phyloP scores from a whole-genome alignment of 306 rosid genomes.

The Ziziphus jujuba region DNA sequence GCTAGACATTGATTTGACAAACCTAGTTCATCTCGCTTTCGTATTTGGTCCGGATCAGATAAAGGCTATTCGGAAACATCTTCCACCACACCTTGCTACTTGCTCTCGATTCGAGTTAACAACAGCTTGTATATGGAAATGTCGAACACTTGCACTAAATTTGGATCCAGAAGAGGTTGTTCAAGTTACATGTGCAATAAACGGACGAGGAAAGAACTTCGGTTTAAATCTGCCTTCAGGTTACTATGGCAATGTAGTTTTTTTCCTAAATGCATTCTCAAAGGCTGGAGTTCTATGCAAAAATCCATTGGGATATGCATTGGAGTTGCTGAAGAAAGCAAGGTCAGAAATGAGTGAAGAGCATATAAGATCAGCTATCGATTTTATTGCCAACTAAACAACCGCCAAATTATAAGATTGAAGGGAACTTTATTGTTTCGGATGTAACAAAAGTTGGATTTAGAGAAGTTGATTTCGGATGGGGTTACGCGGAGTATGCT shows the following conservation, averaged over 20 bases:
- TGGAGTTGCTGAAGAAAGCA: no score
- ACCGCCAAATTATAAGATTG: slow-evolving; percentile 1
- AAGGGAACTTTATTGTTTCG: slow-evolving; percentile 18
- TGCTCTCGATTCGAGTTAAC: slow-evolving; percentile 8
- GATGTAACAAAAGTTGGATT: slow-evolving; percentile 8
- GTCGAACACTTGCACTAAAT: slow-evolving; percentile 1
- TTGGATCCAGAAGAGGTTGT: no score
- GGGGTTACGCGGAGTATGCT: slow-evolving; percentile 46
- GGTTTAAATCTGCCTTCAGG: no score
- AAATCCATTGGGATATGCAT: no score
- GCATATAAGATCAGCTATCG: no score
- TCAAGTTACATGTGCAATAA: no score
- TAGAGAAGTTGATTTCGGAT: slow-evolving; percentile 42
- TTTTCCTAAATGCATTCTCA: no score
- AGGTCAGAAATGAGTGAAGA: no score
- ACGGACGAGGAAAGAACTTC: no score
- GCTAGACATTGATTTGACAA: not conserved
- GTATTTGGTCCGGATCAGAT: not conserved
- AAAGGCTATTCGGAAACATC: not conserved
- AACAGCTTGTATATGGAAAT: slow-evolving; percentile 17
- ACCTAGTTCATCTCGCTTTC: not conserved
- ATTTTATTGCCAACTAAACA: slow-evolving; percentile 13
- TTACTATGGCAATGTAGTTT: no score
- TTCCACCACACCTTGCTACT: not conserved
- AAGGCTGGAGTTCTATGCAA: no score